phyloP scores from a whole-genome alignment of 495 filamentous ascomycete species.

The Durotheca rogersii region DNA sequence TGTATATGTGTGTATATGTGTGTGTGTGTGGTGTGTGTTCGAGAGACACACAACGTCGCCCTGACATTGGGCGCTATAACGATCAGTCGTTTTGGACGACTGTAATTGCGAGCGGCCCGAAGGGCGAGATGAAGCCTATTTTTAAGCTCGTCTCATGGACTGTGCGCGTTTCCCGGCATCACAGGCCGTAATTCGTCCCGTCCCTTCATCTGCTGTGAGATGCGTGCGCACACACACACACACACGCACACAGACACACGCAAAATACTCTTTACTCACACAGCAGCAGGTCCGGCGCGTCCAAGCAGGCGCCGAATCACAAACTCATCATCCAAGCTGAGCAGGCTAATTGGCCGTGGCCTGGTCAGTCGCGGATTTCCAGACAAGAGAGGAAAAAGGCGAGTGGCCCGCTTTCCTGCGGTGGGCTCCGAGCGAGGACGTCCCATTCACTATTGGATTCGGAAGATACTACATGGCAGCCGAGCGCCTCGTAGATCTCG shows the following conservation, averaged over 20 bases:
- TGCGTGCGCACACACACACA: too few species aligned
- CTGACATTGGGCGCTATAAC: conserved; percentile 12
- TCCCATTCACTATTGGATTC: conserved; percentile 26
- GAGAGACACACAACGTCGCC: conserved; percentile 23
- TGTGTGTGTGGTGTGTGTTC: not conserved
- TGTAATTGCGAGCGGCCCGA: conserved; percentile 2
- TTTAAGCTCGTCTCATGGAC: conserved; percentile 7
- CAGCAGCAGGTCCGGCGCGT: conserved; percentile 2
- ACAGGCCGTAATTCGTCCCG: conserved; percentile 6
- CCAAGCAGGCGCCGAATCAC: conserved; percentile 28
- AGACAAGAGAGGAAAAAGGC: conserved; percentile 16
- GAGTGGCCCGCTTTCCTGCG: conserved; percentile 22
- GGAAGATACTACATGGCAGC: conserved; percentile 28
- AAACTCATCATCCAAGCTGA: conserved; percentile 18
- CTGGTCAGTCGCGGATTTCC: conserved; percentile 25
- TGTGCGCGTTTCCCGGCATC: conserved; percentile 11
- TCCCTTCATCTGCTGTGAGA: not conserved
- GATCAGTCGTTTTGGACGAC: conserved; percentile 10
- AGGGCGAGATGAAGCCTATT: conserved; percentile 9
- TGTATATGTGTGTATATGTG: too few species aligned
- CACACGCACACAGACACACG: too few species aligned
- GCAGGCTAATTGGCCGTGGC: conserved; percentile 22
- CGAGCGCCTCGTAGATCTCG: conserved; percentile 33
- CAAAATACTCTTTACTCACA: too few species aligned
- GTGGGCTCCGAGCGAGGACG: conserved; percentile 20